A percentile compares a stretch with the other conserved stretches of the same genome.
These are phyloP conservation scores for Gloeostereum incarnatum DNA, from an alignment of 768 basidiomycete genomes.

Conservation along the genomic window DNA sequence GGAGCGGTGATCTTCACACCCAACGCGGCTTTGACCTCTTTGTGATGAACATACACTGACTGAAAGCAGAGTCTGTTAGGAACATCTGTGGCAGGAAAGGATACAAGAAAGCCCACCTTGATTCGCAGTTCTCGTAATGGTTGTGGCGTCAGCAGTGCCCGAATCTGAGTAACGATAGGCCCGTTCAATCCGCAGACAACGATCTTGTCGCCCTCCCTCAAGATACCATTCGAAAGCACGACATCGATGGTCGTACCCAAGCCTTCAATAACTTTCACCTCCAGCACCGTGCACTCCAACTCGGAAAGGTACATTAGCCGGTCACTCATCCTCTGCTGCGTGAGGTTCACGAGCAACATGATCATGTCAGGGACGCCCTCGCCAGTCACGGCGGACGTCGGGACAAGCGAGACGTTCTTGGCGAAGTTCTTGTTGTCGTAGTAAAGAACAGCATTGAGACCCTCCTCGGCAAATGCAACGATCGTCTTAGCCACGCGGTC, in stretches of 20 bases:
- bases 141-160: conserved; percentile 92
- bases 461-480: conserved; percentile 95
- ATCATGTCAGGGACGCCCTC: conserved; percentile 99
- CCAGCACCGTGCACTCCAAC: conserved; percentile 94
- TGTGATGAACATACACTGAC: conserved; percentile 96
- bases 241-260: conserved; percentile 97
- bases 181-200: conserved; percentile 97
- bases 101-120: conserved; percentile 49
- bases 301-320: conserved; percentile 97
- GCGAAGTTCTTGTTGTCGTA: conserved; percentile 97
- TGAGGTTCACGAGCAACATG: conserved; percentile 94
- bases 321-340: conserved; percentile 96
- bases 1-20: conserved; percentile 94
- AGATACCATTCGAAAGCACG: conserved; percentile 87
- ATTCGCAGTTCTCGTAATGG: conserved; percentile 91
- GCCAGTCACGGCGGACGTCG: conserved; percentile 95
- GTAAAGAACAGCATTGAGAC: conserved; percentile 89
- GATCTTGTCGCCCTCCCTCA: conserved; percentile 88
- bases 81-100: conserved; percentile 5
- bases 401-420: conserved; percentile 91
- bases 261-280: conserved; percentile 98
- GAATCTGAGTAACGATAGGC: conserved; percentile 90
- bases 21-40: conserved; percentile 92
- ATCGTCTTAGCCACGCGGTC: conserved; percentile 79
- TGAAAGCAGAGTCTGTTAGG: conserved; percentile 20